phyloP scores from a whole-genome alignment of 2,329 filamentous ascomycete species.

The Saccharata proteae region DNA sequence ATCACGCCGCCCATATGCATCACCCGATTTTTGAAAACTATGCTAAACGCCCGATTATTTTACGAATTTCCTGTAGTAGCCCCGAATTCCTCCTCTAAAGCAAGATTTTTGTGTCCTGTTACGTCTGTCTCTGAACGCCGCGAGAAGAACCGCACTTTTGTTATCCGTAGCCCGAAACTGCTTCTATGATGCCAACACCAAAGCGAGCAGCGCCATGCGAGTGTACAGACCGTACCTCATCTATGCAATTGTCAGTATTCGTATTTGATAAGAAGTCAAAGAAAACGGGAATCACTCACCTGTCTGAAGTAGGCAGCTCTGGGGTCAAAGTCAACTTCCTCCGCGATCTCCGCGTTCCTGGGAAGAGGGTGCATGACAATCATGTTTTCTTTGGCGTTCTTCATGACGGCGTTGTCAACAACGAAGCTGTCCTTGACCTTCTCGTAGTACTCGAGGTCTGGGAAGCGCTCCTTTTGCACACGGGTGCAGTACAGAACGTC shows the following conservation, averaged over 20 bases:
- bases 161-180: no score
- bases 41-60: no score
- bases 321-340: constrained; percentile 96
- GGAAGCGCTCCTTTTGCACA: constrained; percentile 92
- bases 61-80: no score
- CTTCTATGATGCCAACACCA: constrained; percentile 61
- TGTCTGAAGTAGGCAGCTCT: constrained; percentile 97
- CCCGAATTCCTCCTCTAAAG: no score
- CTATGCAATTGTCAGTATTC: constrained; percentile 44
- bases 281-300: constrained; percentile 47
- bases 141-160: no score
- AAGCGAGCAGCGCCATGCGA: constrained; percentile 89
- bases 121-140: no score
- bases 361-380: constrained; percentile 93
- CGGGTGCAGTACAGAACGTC: constrained; percentile 96
- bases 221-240: constrained; percentile 98
- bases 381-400: constrained; percentile 85
- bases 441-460: constrained; percentile 70
- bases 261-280: background rate
- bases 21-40: no score
- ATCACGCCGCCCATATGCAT: no score
- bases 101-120: no score
- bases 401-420: constrained; percentile 80
- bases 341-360: constrained; percentile 81
- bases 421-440: constrained; percentile 77